These are phyloP conservation scores for Aspergillus alliaceus DNA, from an alignment of 2,329 filamentous ascomycete species.

Conservation along the genomic window DNA sequence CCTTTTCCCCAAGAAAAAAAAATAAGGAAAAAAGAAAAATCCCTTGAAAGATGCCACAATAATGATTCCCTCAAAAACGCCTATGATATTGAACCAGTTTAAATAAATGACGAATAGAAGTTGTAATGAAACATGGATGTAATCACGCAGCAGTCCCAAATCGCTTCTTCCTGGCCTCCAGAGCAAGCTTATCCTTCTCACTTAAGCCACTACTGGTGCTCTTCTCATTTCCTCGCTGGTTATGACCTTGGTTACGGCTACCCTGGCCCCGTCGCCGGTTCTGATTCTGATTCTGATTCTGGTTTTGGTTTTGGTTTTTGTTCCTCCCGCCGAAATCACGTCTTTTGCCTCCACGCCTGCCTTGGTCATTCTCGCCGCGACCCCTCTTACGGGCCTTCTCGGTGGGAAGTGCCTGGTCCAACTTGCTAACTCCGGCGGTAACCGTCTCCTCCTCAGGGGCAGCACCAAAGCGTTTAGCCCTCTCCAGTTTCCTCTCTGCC, in stretches of 20 bases:
- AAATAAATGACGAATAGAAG: slow-evolving; percentile 9
- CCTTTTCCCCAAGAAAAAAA: neutral
- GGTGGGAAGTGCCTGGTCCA: slow-evolving; percentile 47
- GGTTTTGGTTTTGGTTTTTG: slow-evolving; percentile 21
- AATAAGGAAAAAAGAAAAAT: neutral
- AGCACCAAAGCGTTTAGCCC: slow-evolving; percentile 49
- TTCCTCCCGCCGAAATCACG: slow-evolving; percentile 37
- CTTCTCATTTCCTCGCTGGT: slow-evolving; percentile 14
- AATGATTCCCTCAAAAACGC: slow-evolving; percentile 13
- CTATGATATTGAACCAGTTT: slow-evolving; percentile 15
- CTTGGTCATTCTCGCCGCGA: slow-evolving; percentile 36
- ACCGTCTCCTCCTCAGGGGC: slow-evolving; percentile 19
- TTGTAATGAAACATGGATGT: slow-evolving; percentile 3
- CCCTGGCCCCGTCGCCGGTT: slow-evolving; percentile 18
- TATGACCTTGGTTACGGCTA: slow-evolving; percentile 2
- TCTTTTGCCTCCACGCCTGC: slow-evolving; percentile 44
- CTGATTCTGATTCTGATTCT: slow-evolving; percentile 13
- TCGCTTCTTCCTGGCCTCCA: slow-evolving; percentile 51
- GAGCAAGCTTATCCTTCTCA: slow-evolving; percentile 44
- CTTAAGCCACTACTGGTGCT: slow-evolving; percentile 23
- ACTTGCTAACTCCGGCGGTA: slow-evolving; percentile 35
- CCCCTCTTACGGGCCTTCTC: slow-evolving; percentile 44
- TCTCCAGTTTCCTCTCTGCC: slow-evolving; percentile 45
- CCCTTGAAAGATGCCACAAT: neutral
- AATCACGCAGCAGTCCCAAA: slow-evolving; percentile 39